Conservation (phyloP, 768 basidiomycete species). For the Paxillus involutus region DNA sequence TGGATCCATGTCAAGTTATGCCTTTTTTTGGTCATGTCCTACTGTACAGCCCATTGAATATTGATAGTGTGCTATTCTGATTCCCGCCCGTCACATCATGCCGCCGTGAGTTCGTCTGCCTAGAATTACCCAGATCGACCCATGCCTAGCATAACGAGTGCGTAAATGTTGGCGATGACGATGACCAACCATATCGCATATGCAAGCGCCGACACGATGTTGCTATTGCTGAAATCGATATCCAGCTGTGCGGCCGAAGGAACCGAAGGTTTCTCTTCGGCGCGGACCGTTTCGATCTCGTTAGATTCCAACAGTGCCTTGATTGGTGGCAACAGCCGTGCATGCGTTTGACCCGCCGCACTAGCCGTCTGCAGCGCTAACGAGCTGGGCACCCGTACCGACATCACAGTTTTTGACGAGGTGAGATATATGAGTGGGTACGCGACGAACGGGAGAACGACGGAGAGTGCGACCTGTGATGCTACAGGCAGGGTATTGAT, state of each 20-base stretch:
- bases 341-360: neutral
- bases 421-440: conserved; percentile 42
- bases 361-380: neutral
- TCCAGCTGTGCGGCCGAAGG: neutral
- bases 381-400: conserved; percentile 7
- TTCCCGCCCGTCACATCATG: too few relatives aligned
- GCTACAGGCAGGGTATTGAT: conserved; percentile 48
- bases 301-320: neutral
- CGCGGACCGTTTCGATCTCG: neutral
- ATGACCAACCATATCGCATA: conserved; percentile 49
- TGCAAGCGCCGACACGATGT: conserved; percentile 38
- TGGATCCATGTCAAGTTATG: too few relatives aligned
- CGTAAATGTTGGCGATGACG: conserved; percentile 51
- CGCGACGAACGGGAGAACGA: conserved; percentile 48
- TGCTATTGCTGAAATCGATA: conserved; percentile 43
- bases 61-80: too few relatives aligned
- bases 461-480: conserved; percentile 45
- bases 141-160: conserved; percentile 44
- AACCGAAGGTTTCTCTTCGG: conserved; percentile 5
- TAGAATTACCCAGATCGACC: conserved; percentile 13
- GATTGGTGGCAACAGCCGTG: neutral
- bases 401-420: conserved; percentile 34
- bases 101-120: neutral
- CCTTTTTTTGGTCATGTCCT: too few relatives aligned
- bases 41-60: too few relatives aligned